A percentile compares a stretch with the other conserved stretches of the same genome.
phyloP scores from a whole-genome alignment of 179 eudicot species.

The Beta macrorhiza region DNA sequence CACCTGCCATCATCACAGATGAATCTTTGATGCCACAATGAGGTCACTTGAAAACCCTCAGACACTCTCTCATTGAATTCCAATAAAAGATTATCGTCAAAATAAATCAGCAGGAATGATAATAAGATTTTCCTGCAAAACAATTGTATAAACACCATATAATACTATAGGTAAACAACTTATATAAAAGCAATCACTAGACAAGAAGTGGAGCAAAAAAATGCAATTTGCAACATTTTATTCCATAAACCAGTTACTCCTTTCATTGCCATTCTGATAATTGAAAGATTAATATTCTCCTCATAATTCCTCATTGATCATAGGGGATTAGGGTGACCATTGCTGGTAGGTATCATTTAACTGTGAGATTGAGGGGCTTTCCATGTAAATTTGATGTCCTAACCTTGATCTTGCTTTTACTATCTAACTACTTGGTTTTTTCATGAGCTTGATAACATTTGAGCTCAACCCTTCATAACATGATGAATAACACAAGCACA shows the following conservation, averaged over 20 bases:
- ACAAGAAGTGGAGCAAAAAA: neutral
- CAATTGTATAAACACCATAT: neutral
- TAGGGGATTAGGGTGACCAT: neutral
- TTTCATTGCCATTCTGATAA: neutral
- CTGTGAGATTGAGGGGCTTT: neutral
- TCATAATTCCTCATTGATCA: neutral
- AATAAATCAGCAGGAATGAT: neutral
- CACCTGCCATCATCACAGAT: constrained; percentile 96
- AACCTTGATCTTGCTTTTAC: neutral
- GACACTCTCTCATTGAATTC: constrained; percentile 65
- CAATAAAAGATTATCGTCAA: constrained; percentile 34
- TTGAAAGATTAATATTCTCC: neutral
- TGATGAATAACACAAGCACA: too few relatives aligned
- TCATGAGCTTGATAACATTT: neutral
- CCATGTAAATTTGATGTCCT: neutral
- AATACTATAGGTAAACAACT: neutral
- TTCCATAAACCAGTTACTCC: neutral
- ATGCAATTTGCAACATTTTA: constrained; percentile 1
- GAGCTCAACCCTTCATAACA: neutral
- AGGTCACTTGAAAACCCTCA: constrained; percentile 94
- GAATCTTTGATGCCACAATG: constrained; percentile 92
- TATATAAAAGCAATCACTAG: neutral
- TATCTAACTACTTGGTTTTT: neutral
- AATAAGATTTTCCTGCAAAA: neutral
- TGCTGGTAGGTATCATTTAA: neutral